phyloP scores from a whole-genome alignment of 208 protist genomes.

The Trypanosoma cruzi region DNA sequence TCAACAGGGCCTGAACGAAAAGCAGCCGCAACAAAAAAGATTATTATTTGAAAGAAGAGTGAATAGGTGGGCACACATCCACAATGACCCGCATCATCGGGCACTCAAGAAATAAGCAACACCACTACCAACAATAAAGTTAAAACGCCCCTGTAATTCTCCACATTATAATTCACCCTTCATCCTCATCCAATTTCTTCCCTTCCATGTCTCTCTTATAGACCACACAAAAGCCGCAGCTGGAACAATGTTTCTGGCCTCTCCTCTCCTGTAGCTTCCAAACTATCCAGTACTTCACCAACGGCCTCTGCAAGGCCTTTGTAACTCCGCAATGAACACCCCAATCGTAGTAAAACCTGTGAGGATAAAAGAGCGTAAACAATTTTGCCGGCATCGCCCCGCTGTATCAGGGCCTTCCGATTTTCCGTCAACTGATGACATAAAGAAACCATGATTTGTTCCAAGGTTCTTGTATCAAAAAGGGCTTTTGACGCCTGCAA shows the following conservation, averaged over 20 bases:
- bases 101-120: too few species aligned
- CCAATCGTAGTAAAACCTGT: conserved; percentile 25
- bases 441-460: conserved; percentile 13
- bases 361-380: conserved; percentile 26
- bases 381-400: conserved; percentile 12
- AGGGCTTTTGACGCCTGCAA: conserved; percentile 16
- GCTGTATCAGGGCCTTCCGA: not conserved
- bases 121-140: too few species aligned
- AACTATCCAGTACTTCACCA: not conserved
- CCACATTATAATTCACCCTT: not conserved
- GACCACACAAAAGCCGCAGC: conserved; percentile 20
- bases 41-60: too few species aligned
- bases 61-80: not conserved
- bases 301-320: conserved; percentile 12
- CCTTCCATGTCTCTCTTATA: not conserved
- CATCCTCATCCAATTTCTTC: not conserved
- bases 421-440: conserved; percentile 9
- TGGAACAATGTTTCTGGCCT: conserved; percentile 24
- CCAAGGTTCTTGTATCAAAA: conserved; percentile 23
- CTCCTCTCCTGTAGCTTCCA: conserved; percentile 13
- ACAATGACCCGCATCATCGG: not conserved
- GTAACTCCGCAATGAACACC: conserved; percentile 15
- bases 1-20: too few species aligned
- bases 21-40: conserved; percentile 3
- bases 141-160: too few species aligned